Evolutionary conservation across 805 yeast genomes (phyloP).

Genomic region (Pichia sporocuriosa): DNA sequence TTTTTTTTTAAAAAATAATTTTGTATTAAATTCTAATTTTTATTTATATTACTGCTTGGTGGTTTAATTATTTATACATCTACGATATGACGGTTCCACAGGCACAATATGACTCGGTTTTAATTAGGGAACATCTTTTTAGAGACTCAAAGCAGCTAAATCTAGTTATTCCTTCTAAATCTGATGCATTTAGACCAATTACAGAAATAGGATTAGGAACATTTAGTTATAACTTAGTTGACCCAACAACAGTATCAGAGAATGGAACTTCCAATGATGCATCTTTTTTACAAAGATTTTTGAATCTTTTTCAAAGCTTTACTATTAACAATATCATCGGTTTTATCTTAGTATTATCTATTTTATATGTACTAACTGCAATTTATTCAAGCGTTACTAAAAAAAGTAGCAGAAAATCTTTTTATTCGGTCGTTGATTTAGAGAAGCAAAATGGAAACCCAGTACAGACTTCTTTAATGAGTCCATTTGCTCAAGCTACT

Average conservation of each 20-base stretch:
- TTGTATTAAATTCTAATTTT: no score
- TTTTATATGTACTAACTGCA: neutral
- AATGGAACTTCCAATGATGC: neutral
- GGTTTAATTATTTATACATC: no score
- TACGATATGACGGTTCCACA: constrained; percentile 30
- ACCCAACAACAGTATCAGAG: constrained; percentile 1
- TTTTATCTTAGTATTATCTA: no score
- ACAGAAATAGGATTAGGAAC: constrained; percentile 29
- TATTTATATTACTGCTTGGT: no score
- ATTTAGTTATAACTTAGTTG: constrained; percentile 22
- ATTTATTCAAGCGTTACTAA: no score
- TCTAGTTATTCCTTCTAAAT: constrained; percentile 25
- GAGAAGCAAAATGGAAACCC: no score
- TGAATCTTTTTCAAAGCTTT: no score
- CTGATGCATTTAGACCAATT: constrained; percentile 23
- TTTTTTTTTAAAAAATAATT: neutral
- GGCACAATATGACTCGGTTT: constrained; percentile 27
- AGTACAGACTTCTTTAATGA: no score
- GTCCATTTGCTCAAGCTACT: neutral
- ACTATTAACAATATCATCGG: no score
- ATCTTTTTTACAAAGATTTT: neutral
- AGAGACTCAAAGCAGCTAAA: constrained; percentile 21
- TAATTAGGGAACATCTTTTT: constrained; percentile 30
- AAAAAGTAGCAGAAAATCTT: no score
- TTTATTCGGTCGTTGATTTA: no score